phyloP scores from a whole-genome alignment of 2,329 filamentous ascomycete species.

The Xylariaceae sp. region DNA sequence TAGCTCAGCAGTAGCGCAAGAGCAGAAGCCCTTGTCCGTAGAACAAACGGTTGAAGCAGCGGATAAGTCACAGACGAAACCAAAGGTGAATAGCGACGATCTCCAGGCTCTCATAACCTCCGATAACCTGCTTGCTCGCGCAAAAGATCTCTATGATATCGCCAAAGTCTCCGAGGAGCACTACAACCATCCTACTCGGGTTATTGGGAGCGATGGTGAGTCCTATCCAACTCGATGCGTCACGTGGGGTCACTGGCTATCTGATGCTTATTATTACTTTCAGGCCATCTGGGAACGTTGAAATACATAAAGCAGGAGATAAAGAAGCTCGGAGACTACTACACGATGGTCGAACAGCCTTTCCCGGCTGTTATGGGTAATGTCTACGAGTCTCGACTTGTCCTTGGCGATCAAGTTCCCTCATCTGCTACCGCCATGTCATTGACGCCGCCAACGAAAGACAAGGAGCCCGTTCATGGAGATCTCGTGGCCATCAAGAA shows the following conservation, averaged over 20 bases:
- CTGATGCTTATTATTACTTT: conserved; percentile 2
- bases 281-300: conserved; percentile 61
- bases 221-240: conserved; percentile 1
- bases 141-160: conserved; percentile 58
- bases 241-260: conserved; percentile 1
- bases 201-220: conserved; percentile 62
- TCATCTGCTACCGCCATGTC: conserved; percentile 53
- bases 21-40: conserved; percentile 21
- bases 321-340: conserved; percentile 54
- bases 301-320: conserved; percentile 58
- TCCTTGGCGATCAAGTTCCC: conserved; percentile 49
- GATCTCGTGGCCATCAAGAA: conserved; percentile 57
- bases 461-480: conserved; percentile 55
- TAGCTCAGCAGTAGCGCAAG: conserved; percentile 9
- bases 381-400: conserved; percentile 54
- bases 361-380: conserved; percentile 60
- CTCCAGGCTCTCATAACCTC: conserved; percentile 54
- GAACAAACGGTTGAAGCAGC: conserved; percentile 2
- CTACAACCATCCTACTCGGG: conserved; percentile 65
- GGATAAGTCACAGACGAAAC: conserved; percentile 19
- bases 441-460: conserved; percentile 61
- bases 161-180: conserved; percentile 55
- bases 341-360: conserved; percentile 56
- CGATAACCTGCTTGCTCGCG: conserved; percentile 53
- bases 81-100: conserved; percentile 47